Conservation (phyloP, 257 asterid genomes). For the Solanum piurae region DNA sequence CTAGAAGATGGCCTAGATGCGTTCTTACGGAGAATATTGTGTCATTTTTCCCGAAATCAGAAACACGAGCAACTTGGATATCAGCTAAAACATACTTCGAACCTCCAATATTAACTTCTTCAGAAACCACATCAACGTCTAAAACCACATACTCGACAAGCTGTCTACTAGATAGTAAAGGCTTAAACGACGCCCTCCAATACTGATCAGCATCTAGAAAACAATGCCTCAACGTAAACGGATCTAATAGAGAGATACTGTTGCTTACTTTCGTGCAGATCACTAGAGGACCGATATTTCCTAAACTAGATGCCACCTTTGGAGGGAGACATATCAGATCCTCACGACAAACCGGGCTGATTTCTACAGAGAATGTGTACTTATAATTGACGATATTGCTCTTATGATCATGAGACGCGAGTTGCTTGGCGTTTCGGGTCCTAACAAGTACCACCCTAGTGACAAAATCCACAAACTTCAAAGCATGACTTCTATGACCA, state of each 20-base stretch:
- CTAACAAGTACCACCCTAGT: constrained; percentile 30
- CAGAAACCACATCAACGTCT: constrained; percentile 23
- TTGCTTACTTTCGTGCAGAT: constrained; percentile 27
- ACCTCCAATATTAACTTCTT: constrained; percentile 32
- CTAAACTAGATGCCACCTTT: constrained; percentile 25
- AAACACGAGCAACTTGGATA: constrained; percentile 43
- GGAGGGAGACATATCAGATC: constrained; percentile 49
- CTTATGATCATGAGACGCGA: constrained; percentile 42
- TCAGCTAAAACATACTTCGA: constrained; percentile 24
- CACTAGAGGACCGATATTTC: constrained; percentile 41
- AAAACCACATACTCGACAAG: constrained; percentile 31
- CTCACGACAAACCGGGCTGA: constrained; percentile 42
- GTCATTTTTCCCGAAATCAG: constrained; percentile 32
- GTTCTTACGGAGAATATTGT: constrained; percentile 27
- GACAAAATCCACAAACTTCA: constrained; percentile 35
- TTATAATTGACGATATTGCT: constrained; percentile 34
- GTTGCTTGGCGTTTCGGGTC: constrained; percentile 31
- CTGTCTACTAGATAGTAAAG: constrained; percentile 36
- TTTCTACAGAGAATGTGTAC: constrained; percentile 40
- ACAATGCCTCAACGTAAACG: constrained; percentile 29
- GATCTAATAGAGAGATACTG: constrained; percentile 34
- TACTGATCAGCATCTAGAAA: constrained; percentile 36
- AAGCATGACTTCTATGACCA: constrained; percentile 30
- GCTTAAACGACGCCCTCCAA: constrained; percentile 36
- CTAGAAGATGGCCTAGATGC: constrained; percentile 14